Evolutionary conservation across 768 basidiomycete genomes (phyloP).

Genomic region (Serendipita sp.): DNA sequence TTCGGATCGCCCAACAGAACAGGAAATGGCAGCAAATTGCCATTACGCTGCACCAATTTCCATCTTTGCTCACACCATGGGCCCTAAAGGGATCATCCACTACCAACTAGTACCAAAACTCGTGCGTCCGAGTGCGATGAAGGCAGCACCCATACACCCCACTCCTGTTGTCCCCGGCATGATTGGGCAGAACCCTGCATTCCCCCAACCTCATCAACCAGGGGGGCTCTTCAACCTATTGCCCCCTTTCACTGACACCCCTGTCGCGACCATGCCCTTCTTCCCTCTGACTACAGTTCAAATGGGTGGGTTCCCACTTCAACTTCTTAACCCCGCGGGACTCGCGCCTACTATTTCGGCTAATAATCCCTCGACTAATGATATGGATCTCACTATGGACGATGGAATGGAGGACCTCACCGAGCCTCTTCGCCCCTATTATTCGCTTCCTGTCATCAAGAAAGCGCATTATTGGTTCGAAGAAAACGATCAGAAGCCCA

Average conservation of each 20-base stretch:
- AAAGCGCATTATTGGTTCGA: slow-evolving; percentile 5
- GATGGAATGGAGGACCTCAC: not conserved
- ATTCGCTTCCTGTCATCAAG: not conserved
- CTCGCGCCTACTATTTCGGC: too few species aligned
- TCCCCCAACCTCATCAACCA: not conserved
- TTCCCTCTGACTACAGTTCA: not conserved
- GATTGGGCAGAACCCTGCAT: slow-evolving; percentile 5
- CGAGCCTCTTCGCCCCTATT: not conserved
- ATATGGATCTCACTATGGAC: not conserved
- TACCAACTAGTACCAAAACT: not conserved
- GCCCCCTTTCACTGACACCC: not conserved
- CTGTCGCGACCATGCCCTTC: not conserved
- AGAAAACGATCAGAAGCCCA: not conserved
- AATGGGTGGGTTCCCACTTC: not conserved
- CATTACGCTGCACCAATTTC: not conserved
- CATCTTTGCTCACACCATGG: slow-evolving; percentile 1
- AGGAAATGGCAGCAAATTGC: not conserved
- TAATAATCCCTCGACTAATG: not conserved
- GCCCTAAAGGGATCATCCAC: slow-evolving; percentile 3
- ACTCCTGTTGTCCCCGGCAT: not conserved
- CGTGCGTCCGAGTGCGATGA: not conserved
- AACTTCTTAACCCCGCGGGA: not conserved
- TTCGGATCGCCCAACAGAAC: not conserved
- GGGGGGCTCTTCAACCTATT: too few species aligned
- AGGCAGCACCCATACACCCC: not conserved